Evolutionary conservation across 2,329 filamentous ascomycete species (phyloP).

Genomic region (Ceratocystis huliohia): DNA sequence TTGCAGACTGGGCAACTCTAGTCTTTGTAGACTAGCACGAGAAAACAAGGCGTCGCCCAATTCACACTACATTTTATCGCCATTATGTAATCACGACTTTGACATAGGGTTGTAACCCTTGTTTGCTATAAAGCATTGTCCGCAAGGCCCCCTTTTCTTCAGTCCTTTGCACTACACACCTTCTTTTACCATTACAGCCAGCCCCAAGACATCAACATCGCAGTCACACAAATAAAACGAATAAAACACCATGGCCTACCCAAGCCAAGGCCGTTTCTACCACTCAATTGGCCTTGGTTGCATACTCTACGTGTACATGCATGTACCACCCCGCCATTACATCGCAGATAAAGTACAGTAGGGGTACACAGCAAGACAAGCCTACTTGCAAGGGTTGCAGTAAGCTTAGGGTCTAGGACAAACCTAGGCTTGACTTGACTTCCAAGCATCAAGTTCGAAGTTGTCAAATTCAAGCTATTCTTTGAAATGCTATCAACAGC

Average conservation of each 20-base stretch:
- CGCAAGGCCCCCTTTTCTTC: no score
- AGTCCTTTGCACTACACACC: no score
- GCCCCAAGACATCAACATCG: neutral
- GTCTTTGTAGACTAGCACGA: neutral
- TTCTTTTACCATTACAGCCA: neutral
- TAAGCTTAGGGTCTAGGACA: neutral
- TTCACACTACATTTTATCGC: neutral
- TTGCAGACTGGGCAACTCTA: neutral
- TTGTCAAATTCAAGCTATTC: no score
- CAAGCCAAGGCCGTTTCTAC: neutral
- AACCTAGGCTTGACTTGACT: neutral
- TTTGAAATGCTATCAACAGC: neutral
- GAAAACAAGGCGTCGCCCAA: neutral
- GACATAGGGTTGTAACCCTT: neutral
- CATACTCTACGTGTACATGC: neutral
- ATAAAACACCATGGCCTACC: neutral
- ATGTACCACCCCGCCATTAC: slow-evolving; percentile 1
- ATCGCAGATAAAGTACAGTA: slow-evolving; percentile 7
- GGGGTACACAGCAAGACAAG: neutral
- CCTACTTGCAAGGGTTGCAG: neutral
- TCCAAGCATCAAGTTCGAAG: neutral
- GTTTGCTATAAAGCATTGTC: neutral
- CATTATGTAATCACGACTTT: neutral
- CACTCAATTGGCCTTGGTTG: neutral
- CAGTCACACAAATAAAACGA: neutral